Conservation (phyloP, 163 green algal genomes). For the Scenedesmus sp. region DNA sequence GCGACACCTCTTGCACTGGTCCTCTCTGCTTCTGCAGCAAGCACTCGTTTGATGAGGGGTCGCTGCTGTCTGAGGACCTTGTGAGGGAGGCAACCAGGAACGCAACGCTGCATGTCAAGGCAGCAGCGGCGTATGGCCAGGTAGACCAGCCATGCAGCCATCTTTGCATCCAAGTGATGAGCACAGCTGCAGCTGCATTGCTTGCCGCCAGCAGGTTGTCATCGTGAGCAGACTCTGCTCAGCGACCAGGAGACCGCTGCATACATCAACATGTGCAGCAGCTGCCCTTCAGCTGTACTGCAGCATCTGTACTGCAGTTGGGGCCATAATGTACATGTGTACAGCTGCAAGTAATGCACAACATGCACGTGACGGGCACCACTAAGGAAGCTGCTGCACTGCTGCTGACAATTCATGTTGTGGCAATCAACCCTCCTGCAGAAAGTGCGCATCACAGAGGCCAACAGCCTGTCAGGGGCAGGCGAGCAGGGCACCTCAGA, state of each 20-base stretch:
- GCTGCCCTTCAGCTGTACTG: too few species aligned
- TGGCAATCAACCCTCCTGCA: neutral
- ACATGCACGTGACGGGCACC: neutral
- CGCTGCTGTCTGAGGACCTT: constrained; percentile 40
- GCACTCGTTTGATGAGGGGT: neutral
- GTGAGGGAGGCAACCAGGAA: constrained; percentile 36
- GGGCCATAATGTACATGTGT: neutral
- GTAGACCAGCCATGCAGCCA: neutral
- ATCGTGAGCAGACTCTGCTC: too few species aligned
- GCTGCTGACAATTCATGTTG: neutral
- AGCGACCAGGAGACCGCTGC: too few species aligned
- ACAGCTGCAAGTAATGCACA: neutral
- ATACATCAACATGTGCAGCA: too few species aligned
- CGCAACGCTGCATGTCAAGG: constrained; percentile 21
- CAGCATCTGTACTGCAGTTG: too few species aligned
- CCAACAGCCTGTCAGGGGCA: constrained; percentile 41
- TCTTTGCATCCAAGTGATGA: too few species aligned
- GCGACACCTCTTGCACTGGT: too few species aligned
- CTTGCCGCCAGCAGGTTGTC: too few species aligned
- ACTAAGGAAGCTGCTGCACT: neutral
- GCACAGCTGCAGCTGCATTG: neutral
- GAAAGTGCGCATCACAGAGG: constrained; percentile 40
- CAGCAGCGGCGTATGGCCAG: neutral
- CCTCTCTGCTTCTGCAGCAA: neutral
- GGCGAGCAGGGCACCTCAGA: constrained; percentile 29